phyloP scores from a whole-genome alignment of 1,284 basidiomycete genomes.

The Cryptococcus wingfieldii region DNA sequence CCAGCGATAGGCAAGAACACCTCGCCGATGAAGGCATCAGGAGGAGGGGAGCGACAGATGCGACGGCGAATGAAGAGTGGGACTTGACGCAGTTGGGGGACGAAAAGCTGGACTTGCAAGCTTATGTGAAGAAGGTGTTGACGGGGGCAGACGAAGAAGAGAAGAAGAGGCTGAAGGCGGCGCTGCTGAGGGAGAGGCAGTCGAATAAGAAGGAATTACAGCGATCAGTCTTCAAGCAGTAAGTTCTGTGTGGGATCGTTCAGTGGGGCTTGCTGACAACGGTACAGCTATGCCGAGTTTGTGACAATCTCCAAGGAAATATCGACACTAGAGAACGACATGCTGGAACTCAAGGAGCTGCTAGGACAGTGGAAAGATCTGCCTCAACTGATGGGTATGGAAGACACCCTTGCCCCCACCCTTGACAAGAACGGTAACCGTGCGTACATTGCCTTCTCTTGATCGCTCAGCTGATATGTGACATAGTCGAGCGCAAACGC shows the following conservation, averaged over 20 bases:
- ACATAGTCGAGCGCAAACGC: constrained; percentile 55
- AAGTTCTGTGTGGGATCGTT: constrained; percentile 24
- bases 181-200: constrained; percentile 39
- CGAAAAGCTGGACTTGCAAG: constrained; percentile 69
- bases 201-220: constrained; percentile 52
- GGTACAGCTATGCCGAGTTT: constrained; percentile 83
- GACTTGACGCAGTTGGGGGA: constrained; percentile 65
- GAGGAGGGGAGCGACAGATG: constrained; percentile 26
- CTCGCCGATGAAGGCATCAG: constrained; percentile 31
- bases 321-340: constrained; percentile 90
- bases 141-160: constrained; percentile 48
- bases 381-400: constrained; percentile 82
- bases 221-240: constrained; percentile 87
- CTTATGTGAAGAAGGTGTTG: constrained; percentile 36
- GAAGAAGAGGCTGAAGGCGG: constrained; percentile 43
- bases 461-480: constrained; percentile 2
- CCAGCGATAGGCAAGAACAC: constrained; percentile 1
- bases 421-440: constrained; percentile 42
- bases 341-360: constrained; percentile 92
- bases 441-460: constrained; percentile 13
- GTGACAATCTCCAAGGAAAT: constrained; percentile 97
- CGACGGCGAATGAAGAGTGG: constrained; percentile 46
- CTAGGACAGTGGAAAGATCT: constrained; percentile 92
- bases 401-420: constrained; percentile 55
- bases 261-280: neutral